Percentiles rank a stretch among this genome's conserved stretches.
Evolutionary conservation across 225 moss, liverwort and hornwort genomes (phyloP).

Genomic region (Sphagnum contortum): DNA sequence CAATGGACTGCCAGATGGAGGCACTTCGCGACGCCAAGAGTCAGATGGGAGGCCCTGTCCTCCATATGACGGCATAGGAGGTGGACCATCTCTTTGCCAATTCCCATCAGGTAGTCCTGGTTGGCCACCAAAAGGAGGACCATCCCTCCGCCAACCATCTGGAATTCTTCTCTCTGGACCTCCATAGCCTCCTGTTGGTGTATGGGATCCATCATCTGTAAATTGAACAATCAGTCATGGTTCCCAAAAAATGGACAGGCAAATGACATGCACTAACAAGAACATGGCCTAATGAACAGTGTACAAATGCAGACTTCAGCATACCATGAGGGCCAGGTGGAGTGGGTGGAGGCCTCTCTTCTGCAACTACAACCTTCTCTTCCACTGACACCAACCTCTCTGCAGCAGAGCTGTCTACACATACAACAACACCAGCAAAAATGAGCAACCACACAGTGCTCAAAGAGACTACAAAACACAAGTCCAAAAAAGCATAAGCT

Average conservation of each 20-base stretch:
- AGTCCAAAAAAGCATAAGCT: too few relatives aligned
- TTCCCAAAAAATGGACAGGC: neutral
- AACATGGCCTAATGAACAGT: neutral
- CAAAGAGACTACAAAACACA: too few relatives aligned
- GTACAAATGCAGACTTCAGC: neutral
- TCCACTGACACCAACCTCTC: conserved; percentile 56
- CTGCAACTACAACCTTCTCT: conserved; percentile 42
- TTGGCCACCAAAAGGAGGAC: conserved; percentile 47
- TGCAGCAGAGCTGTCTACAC: conserved; percentile 32
- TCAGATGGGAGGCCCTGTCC: conserved; percentile 52
- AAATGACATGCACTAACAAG: neutral
- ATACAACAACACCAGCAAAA: neutral
- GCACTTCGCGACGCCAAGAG: conserved; percentile 76
- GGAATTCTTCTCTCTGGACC: conserved; percentile 58
- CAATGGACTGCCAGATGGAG: conserved; percentile 57
- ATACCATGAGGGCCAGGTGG: conserved; percentile 63
- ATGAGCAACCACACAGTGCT: neutral
- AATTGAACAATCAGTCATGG: neutral
- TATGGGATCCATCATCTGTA: conserved; percentile 58
- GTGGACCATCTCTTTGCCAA: conserved; percentile 75
- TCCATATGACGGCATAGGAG: conserved; percentile 45
- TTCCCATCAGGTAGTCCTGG: conserved; percentile 53
- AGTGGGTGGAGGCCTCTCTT: conserved; percentile 54
- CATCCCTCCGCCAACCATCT: conserved; percentile 80
- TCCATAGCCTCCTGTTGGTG: conserved; percentile 37